Evolutionary conservation across 2,329 filamentous ascomycete species (phyloP).

Genomic region (Talaromyces rugulosus): DNA sequence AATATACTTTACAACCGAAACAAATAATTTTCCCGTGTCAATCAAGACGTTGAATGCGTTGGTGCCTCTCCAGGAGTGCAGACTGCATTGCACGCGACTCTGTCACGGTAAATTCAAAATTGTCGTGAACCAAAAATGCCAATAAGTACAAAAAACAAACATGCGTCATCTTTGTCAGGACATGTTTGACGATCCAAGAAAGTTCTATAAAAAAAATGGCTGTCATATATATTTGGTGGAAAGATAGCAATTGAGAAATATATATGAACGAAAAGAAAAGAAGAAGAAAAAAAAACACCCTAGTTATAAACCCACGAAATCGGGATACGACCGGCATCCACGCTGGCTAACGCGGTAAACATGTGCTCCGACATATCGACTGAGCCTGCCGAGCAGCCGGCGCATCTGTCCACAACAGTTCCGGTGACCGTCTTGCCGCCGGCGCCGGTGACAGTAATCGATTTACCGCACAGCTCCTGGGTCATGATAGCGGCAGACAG

Average conservation of each 20-base stretch:
- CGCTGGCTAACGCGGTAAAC: slow-evolving; percentile 48
- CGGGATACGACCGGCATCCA: slow-evolving; percentile 36
- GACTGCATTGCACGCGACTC: neutral
- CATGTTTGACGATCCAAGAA: neutral
- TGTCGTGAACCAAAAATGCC: neutral
- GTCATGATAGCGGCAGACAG: slow-evolving; percentile 62
- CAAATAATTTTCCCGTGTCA: neutral
- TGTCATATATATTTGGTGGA: slow-evolving; percentile 15
- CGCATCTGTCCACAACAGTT: slow-evolving; percentile 70
- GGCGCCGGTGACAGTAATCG: slow-evolving; percentile 56
- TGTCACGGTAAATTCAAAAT: neutral
- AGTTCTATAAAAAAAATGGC: neutral
- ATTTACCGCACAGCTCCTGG: slow-evolving; percentile 68
- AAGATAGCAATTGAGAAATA: slow-evolving; percentile 22
- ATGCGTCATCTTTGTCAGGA: neutral
- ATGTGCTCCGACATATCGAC: slow-evolving; percentile 60
- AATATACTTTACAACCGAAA: neutral
- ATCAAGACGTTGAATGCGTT: neutral
- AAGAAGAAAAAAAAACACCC: neutral
- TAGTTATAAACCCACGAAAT: slow-evolving; percentile 32
- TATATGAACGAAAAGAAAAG: slow-evolving; percentile 16
- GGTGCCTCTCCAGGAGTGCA: slow-evolving; percentile 10
- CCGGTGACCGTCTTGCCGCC: slow-evolving; percentile 57
- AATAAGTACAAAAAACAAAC: neutral
- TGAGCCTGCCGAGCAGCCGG: slow-evolving; percentile 54